Base-by-base conservation (phyloP, 2,329 filamentous ascomycete genomes). In the Cladophialophora chaetospira region DNA sequence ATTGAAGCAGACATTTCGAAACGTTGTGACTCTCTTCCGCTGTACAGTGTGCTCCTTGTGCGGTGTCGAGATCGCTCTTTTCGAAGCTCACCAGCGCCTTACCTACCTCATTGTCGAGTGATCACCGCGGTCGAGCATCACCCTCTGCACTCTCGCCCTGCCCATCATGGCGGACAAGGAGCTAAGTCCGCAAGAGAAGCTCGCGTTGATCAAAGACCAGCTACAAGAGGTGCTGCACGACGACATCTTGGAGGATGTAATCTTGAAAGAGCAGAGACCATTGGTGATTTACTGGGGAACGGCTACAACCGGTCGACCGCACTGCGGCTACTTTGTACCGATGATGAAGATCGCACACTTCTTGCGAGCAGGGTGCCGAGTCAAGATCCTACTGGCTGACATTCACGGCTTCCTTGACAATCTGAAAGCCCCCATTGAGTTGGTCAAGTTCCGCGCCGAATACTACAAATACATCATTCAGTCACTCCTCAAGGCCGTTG, bases 301-400 rank as follows among this genome's bases (percentile, higher is more conserved):
- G 35, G 89, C 89, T 15, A 91, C 90, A 13, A 95, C 91, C 0
- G 91, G 91, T n/a, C 82, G 87, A 58, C 91, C 91, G 53, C 92
- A 97, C 73, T 89, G 85, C 71, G 92, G 90, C 65, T 96, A 96
- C 80, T 89, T 96, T 63, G 88, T 94, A 8, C 87, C 91, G 4
- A 87, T 88, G 66, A 84, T 96, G 70, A 97, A 97, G 75, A 88
- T 97, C 61, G 91, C 91, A 35, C 88, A 97, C 71, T 85, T 96
- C 68, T 84, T 97, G 29, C 82, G 84, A 31, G 91, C 93, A 26
- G 91, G 88, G 33, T 96, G 91, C 76, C 83, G 91, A 58, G 85
- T 95, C 58, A 89, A 84, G 54, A 82, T 95, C 58, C 84, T 95
- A 31, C 84, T 94, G 3, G 73, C 74, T 21, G 75, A 89, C 63